Evolutionary conservation across 1,284 basidiomycete species (phyloP), one percentile per base, ranked within the genome.

Genomic region (Cryptococcus sp.): DNA sequence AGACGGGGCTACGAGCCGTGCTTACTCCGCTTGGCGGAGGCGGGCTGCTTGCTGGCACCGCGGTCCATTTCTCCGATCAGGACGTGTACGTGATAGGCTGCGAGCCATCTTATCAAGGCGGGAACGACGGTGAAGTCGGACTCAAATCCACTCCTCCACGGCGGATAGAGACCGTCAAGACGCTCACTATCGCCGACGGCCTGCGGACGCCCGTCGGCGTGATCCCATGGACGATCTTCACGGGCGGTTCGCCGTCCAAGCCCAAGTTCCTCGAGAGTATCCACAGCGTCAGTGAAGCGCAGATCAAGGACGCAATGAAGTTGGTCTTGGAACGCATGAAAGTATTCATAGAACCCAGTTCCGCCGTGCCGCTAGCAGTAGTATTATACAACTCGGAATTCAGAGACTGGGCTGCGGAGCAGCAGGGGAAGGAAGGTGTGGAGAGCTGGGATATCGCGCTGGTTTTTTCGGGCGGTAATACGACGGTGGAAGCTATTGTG

Each of bases 11-110:
- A 19, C 46, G 54, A 5, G 57, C 49, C 3, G 61, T 71, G 8
- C 25, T 71, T 3, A 56, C 66, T 11, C 69, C 69, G 0, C 49
- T 64, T 3, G 69, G 69, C 6, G 69, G 69, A 31, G 69, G 69
- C 1, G 69, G 69, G 8, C 48, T 69, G 19, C 47, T 68, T 22
- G 61, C 62, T 39, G 69, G 69, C 1, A 68, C 64, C 4, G 59
- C 59, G 8, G 60, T 61, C 2, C 64, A 53, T 41, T 71, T 61
- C 50, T 56, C 59, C 20, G 57, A 68, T 27, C 53, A 67, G 25
- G 39, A 53, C 1, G 60, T 62, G 1, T 35, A 38, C 31, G 65
- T 71, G 1, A 55, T 69, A 39, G 69, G 67, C 8, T 51, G 55
- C 6, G 69, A 71, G 53, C 69, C 69, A 16, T 61, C 55, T 8